phyloP scores from a whole-genome alignment of 202 grass and related monocot species.

The Panicum virgatum region DNA sequence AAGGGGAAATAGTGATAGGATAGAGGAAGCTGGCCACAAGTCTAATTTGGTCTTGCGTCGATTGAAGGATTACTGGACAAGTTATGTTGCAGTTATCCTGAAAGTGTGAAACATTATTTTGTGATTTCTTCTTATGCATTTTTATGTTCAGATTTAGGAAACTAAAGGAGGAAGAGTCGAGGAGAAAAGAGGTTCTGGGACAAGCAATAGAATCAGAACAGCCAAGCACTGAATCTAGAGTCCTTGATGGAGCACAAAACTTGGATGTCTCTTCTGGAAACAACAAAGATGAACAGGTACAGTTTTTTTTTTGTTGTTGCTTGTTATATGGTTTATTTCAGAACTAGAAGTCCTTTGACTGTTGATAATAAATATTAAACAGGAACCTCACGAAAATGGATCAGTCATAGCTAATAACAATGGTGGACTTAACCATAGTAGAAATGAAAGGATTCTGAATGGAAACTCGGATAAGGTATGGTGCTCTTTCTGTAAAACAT shows the following conservation, averaged over 20 bases:
- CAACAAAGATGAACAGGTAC: slow-evolving; percentile 43
- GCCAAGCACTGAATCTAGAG: slow-evolving; percentile 35
- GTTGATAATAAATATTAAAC: slow-evolving; percentile 35
- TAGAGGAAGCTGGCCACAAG: neutral
- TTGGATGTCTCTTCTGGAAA: slow-evolving; percentile 20
- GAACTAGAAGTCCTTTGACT: slow-evolving; percentile 9
- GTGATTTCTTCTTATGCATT: no score
- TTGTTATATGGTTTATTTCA: slow-evolving; percentile 7
- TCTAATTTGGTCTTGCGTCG: neutral
- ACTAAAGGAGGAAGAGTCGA: neutral
- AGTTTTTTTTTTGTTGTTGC: neutral
- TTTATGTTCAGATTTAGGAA: no score
- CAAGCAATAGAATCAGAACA: slow-evolving; percentile 40
- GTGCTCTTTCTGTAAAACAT: neutral
- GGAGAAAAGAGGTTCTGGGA: slow-evolving; percentile 45
- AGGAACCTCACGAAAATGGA: slow-evolving; percentile 55
- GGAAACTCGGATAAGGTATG: no score
- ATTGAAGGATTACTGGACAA: slow-evolving; percentile 29
- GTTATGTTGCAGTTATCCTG: neutral
- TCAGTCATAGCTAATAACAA: slow-evolving; percentile 46
- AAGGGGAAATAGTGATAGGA: neutral
- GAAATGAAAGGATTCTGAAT: no score
- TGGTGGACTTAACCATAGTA: slow-evolving; percentile 44
- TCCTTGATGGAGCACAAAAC: slow-evolving; percentile 45
- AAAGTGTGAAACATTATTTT: neutral